A percentile compares a stretch with the other conserved stretches of the same genome.
phyloP scores from a whole-genome alignment of 768 basidiomycete species.

The Naganishia antarctica region DNA sequence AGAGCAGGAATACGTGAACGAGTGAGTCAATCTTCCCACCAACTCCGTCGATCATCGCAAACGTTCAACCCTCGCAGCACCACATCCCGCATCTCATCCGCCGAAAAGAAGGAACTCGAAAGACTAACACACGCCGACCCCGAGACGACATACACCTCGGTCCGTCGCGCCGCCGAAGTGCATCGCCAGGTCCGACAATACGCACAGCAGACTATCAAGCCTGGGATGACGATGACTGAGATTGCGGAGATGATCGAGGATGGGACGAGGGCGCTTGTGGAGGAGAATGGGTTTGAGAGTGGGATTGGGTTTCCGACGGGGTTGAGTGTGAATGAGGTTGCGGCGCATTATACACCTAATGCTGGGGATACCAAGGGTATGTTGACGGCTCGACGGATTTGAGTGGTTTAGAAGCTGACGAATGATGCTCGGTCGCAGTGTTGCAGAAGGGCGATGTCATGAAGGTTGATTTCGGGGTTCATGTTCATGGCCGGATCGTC shows the following conservation, averaged over 20 bases:
- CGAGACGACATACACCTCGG: slow-evolving; percentile 76
- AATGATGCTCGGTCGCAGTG: slow-evolving; percentile 55
- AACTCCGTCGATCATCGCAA: background rate
- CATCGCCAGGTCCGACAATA: slow-evolving; percentile 84
- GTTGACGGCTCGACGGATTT: background rate
- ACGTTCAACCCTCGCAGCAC: slow-evolving; percentile 57
- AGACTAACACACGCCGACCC: slow-evolving; percentile 71
- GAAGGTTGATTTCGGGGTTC: slow-evolving; percentile 96
- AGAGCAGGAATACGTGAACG: slow-evolving; percentile 81
- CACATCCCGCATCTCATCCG: slow-evolving; percentile 77
- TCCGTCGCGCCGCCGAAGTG: slow-evolving; percentile 89
- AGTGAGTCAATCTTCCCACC: slow-evolving; percentile 58
- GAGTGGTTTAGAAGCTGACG: slow-evolving; percentile 17
- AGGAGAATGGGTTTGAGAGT: slow-evolving; percentile 58
- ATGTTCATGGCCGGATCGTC: slow-evolving; percentile 88
- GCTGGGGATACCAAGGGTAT: slow-evolving; percentile 63
- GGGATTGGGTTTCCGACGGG: slow-evolving; percentile 98
- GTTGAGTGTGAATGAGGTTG: slow-evolving; percentile 84
- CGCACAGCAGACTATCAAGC: slow-evolving; percentile 75
- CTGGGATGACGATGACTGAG: slow-evolving; percentile 89
- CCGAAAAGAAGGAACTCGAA: slow-evolving; percentile 83
- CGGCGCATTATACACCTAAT: slow-evolving; percentile 95
- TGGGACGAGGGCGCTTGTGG: slow-evolving; percentile 81
- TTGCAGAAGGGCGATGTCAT: slow-evolving; percentile 77
- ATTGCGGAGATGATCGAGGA: slow-evolving; percentile 92